These are phyloP conservation scores for Chaetomiaceae sp. DNA, from an alignment of 2,329 filamentous ascomycete species.

Conservation along the genomic window DNA sequence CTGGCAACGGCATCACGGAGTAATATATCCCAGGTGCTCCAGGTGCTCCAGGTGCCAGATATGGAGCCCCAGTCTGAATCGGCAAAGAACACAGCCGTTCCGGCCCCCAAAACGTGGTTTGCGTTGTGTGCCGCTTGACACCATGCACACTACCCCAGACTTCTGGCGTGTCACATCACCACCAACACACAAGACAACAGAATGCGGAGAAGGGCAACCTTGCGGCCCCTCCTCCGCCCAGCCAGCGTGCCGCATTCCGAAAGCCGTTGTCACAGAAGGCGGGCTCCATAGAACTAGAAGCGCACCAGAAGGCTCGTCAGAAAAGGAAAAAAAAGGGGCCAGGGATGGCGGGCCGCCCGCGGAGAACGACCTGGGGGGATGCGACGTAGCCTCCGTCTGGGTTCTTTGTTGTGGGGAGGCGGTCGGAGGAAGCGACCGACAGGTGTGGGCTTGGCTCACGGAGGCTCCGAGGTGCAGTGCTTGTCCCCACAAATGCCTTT, in stretches of 20 bases:
- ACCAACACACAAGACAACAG: background rate
- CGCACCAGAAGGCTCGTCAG: too few species aligned
- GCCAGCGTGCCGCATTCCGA: background rate
- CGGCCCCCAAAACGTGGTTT: conserved; percentile 9
- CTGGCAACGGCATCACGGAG: background rate
- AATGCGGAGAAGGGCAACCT: conserved; percentile 1
- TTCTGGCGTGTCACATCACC: conserved; percentile 3
- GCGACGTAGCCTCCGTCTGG: conserved; percentile 5
- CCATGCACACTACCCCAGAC: conserved; percentile 7
- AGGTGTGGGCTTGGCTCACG: background rate
- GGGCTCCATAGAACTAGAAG: background rate
- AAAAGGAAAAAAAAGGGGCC: background rate
- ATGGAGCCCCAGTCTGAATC: background rate
- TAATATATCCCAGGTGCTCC: background rate
- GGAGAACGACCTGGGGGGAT: conserved; percentile 3
- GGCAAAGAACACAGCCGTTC: background rate
- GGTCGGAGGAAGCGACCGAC: conserved; percentile 1
- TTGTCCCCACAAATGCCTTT: too few species aligned
- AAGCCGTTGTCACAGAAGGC: background rate
- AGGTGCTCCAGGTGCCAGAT: too few species aligned
- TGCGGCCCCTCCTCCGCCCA: conserved; percentile 1
- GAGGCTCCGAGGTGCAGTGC: background rate
- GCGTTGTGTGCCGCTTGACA: conserved; percentile 12
- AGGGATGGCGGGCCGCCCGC: conserved; percentile 10
- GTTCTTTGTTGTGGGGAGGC: conserved; percentile 8